Percentiles rank a stretch among this genome's conserved stretches.
These are phyloP conservation scores for Russula foetens DNA, from an alignment of 768 basidiomycete species.

Conservation along the genomic window DNA sequence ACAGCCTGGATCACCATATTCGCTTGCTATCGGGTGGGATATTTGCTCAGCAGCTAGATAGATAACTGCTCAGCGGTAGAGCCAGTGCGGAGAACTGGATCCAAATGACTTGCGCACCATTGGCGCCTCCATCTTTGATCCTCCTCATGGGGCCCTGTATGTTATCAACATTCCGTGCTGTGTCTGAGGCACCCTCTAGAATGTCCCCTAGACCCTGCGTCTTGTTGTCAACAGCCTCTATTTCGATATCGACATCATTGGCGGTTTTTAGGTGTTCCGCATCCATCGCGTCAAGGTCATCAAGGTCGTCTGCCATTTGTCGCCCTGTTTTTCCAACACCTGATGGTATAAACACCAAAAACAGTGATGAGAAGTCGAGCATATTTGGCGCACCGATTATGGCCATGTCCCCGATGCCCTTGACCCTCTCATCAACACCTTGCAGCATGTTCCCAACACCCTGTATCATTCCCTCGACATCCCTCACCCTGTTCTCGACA, in stretches of 20 bases:
- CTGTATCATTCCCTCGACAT: neutral
- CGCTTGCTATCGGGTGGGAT: neutral
- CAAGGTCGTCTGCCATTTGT: neutral
- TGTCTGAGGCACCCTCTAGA: neutral
- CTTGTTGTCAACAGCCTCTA: neutral
- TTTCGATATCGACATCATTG: neutral
- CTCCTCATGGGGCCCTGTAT: neutral
- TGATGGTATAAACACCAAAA: neutral
- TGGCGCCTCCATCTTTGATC: neutral
- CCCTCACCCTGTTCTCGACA: neutral
- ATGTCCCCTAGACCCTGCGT: too few species aligned
- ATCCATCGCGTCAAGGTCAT: neutral
- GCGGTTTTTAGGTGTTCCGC: neutral
- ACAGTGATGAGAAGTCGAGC: neutral
- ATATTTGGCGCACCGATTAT: neutral
- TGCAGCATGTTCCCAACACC: neutral
- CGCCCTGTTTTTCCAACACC: neutral
- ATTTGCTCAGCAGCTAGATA: neutral
- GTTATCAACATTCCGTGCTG: neutral
- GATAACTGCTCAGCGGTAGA: neutral
- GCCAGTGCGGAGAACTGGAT: neutral
- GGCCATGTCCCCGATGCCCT: neutral
- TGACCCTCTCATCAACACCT: neutral
- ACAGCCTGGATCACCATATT: neutral
- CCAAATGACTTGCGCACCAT: neutral